These are phyloP conservation scores for Pythium folliculosum DNA, from an alignment of 352 stramenopile species.

Conservation along the genomic window DNA sequence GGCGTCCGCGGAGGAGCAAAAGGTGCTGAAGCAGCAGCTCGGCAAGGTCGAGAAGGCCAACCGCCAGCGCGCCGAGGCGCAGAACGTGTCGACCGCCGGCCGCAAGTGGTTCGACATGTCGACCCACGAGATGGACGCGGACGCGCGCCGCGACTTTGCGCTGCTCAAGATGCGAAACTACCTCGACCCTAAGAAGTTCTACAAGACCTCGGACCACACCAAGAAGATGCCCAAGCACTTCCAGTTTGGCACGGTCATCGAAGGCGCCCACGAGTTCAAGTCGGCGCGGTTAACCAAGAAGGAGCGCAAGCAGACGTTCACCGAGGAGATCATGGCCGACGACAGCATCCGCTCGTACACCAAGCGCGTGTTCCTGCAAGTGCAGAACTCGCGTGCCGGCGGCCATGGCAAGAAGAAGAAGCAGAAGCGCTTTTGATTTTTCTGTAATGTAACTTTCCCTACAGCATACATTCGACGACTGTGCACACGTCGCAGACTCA, in stretches of 20 bases:
- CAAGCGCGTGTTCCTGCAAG: slow-evolving; percentile 78
- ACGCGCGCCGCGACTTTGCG: slow-evolving; percentile 89
- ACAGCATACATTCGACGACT: slow-evolving; percentile 6
- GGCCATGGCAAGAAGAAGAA: slow-evolving; percentile 56
- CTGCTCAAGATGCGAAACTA: slow-evolving; percentile 95
- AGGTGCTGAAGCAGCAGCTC: slow-evolving; percentile 42
- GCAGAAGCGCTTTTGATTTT: slow-evolving; percentile 26
- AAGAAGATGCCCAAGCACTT: slow-evolving; percentile 88
- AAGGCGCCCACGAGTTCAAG: slow-evolving; percentile 91
- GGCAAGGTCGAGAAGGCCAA: slow-evolving; percentile 45
- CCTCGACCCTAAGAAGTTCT: slow-evolving; percentile 96
- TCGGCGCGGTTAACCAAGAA: slow-evolving; percentile 91
- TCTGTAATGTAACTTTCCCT: slow-evolving; percentile 21
- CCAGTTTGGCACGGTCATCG: slow-evolving; percentile 92
- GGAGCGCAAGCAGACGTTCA: slow-evolving; percentile 91
- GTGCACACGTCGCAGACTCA: slow-evolving; percentile 14
- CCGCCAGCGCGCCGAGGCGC: slow-evolving; percentile 51
- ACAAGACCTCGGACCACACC: slow-evolving; percentile 92
- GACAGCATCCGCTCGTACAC: slow-evolving; percentile 81
- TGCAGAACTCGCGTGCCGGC: slow-evolving; percentile 53
- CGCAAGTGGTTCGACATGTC: slow-evolving; percentile 93
- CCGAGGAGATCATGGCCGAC: slow-evolving; percentile 95
- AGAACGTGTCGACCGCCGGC: slow-evolving; percentile 56
- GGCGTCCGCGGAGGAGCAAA: slow-evolving; percentile 49
- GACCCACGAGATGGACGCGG: slow-evolving; percentile 86